phyloP scores from a whole-genome alignment of 2,329 filamentous ascomycete genomes.

The Fonsecaea erecta region DNA sequence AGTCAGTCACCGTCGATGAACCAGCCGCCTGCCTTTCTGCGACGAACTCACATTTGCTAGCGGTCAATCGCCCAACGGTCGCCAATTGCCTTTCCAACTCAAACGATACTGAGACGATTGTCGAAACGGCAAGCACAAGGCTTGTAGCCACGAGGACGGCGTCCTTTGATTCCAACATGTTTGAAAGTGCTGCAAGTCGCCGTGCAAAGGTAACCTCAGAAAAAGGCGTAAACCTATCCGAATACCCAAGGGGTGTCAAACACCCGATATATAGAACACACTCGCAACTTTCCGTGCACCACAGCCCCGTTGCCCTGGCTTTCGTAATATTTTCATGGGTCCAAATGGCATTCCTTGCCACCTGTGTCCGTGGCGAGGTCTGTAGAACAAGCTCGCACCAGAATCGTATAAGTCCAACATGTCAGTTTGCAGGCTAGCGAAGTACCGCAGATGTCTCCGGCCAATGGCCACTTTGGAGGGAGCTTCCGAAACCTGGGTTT shows the following conservation, averaged over 20 bases:
- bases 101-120: slow-evolving; percentile 27
- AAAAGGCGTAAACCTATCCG: slow-evolving; percentile 5
- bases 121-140: slow-evolving; percentile 30
- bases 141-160: slow-evolving; percentile 28
- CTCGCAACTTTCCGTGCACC: slow-evolving; percentile 3
- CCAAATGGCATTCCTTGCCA: slow-evolving; percentile 8
- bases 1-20: slow-evolving; percentile 1
- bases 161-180: slow-evolving; percentile 31
- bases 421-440: slow-evolving; percentile 14
- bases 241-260: slow-evolving; percentile 11
- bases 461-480: neutral
- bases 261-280: slow-evolving; percentile 14
- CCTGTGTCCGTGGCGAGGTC: slow-evolving; percentile 4
- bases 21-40: neutral
- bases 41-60: slow-evolving; percentile 30
- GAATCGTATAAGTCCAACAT: slow-evolving; percentile 3
- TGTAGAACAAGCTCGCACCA: neutral
- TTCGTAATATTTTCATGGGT: slow-evolving; percentile 10
- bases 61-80: slow-evolving; percentile 23
- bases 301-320: neutral
- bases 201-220: slow-evolving; percentile 20
- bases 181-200: slow-evolving; percentile 21
- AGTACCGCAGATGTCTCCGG: slow-evolving; percentile 5
- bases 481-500: neutral
- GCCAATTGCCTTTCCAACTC: slow-evolving; percentile 31